Evolutionary conservation across 257 asterid species (phyloP).

Genomic region (Solanum commersonii): DNA sequence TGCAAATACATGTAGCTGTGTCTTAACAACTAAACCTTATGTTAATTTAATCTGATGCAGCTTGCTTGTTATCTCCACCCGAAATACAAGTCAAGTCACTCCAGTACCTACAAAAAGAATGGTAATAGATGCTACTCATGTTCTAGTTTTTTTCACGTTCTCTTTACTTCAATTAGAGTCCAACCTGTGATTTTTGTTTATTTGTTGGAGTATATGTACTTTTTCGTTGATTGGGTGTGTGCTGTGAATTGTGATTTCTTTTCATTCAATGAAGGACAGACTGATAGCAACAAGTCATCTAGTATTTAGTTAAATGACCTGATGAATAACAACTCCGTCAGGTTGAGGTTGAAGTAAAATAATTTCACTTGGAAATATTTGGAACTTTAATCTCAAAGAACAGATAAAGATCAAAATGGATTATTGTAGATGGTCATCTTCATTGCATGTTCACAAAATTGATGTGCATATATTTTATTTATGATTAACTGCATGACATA

Average conservation of each 20-base stretch:
- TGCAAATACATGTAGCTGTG: neutral
- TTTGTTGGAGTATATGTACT: neutral
- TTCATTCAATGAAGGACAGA: neutral
- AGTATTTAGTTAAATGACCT: neutral
- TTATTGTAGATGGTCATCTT: neutral
- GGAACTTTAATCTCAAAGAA: neutral
- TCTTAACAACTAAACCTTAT: neutral
- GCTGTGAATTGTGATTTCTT: neutral
- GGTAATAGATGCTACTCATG: slow-evolving; percentile 24
- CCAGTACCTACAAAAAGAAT: slow-evolving; percentile 61
- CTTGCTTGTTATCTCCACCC: slow-evolving; percentile 75
- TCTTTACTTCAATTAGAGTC: neutral
- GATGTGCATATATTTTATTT: neutral
- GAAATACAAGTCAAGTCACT: slow-evolving; percentile 57
- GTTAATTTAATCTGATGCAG: slow-evolving; percentile 25
- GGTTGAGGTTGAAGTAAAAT: neutral
- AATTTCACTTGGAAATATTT: neutral
- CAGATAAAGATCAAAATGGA: neutral
- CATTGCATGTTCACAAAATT: neutral
- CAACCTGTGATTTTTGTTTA: neutral
- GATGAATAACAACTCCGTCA: neutral
- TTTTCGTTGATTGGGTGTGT: neutral
- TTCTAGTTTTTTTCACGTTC: neutral
- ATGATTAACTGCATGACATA: neutral
- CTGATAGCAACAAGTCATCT: neutral